Conservation (phyloP, 2,329 filamentous ascomycete genomes). For the Esteya vermicola region DNA sequence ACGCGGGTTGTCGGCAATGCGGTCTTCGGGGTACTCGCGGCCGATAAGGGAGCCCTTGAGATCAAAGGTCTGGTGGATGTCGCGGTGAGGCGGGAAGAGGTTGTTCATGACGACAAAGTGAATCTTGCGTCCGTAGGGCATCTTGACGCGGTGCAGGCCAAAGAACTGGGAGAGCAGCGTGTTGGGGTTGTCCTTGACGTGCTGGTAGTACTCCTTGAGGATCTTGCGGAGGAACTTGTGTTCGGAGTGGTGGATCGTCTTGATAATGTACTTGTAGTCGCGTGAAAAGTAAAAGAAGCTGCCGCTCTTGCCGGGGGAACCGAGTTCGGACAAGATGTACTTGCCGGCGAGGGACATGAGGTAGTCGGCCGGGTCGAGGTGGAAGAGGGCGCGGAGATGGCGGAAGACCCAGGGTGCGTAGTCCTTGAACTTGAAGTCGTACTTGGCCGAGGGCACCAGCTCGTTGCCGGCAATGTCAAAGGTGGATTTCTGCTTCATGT, state of each 20-base stretch:
- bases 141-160: conserved; percentile 92
- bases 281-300: conserved; percentile 99
- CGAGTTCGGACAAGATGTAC: conserved; percentile 94
- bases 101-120: conserved; percentile 99
- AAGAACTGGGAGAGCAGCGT: conserved; percentile 97
- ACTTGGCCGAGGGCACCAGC: conserved; percentile 92
- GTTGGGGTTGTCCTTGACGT: conserved; percentile 87
- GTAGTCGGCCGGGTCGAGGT: conserved; percentile 91
- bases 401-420: conserved; percentile 99
- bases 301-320: conserved; percentile 93
- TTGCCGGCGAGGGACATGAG: conserved; percentile 97
- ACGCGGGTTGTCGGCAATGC: conserved; percentile 74
- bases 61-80: conserved; percentile 95
- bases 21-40: conserved; percentile 78
- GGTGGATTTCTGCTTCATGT: conserved; percentile 90
- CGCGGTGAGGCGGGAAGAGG: conserved; percentile 88
- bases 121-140: conserved; percentile 94
- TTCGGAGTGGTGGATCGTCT: conserved; percentile 94
- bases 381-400: conserved; percentile 73
- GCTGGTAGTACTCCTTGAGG: conserved; percentile 81
- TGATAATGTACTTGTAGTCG: conserved; percentile 99
- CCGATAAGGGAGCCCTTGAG: conserved; percentile 93
- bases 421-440: conserved; percentile 99
- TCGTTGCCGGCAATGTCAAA: conserved; percentile 98
- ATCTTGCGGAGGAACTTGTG: conserved; percentile 78